phyloP scores from a whole-genome alignment of 2,329 filamentous ascomycete species.

The Fusarium coicis region DNA sequence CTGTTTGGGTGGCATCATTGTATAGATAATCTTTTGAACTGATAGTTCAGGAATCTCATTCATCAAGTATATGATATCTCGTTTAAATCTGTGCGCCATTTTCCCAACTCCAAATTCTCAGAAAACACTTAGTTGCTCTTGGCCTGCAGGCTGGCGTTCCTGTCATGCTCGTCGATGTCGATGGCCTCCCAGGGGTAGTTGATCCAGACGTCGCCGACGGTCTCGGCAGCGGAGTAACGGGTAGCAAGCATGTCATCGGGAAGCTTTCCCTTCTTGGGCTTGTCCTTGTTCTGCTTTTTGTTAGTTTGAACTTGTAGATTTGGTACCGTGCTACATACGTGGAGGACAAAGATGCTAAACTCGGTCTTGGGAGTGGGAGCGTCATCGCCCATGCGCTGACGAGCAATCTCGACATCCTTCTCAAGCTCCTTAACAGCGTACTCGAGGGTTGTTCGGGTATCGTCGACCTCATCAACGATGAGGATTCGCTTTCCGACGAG shows the following conservation, averaged over 20 bases:
- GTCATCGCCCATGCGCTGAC: constrained; percentile 75
- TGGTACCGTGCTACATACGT: constrained; percentile 65
- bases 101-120: constrained; percentile 38
- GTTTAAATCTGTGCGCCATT: constrained; percentile 24
- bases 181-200: constrained; percentile 98
- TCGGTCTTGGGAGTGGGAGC: constrained; percentile 72
- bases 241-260: constrained; percentile 81
- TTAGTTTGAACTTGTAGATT: constrained; percentile 11
- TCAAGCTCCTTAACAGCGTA: constrained; percentile 93
- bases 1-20: background rate
- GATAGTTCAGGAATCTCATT: constrained; percentile 17
- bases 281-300: constrained; percentile 93
- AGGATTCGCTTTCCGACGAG: constrained; percentile 46
- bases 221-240: constrained; percentile 86
- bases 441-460: constrained; percentile 92
- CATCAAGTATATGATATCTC: constrained; percentile 22
- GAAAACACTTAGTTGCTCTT: constrained; percentile 35
- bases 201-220: constrained; percentile 96
- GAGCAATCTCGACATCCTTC: constrained; percentile 90
- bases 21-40: constrained; percentile 12
- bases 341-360: constrained; percentile 95
- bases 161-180: constrained; percentile 93
- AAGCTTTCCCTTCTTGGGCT: constrained; percentile 89
- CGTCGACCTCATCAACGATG: constrained; percentile 76
- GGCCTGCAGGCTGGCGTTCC: constrained; percentile 65